phyloP scores from a whole-genome alignment of 164 flowering plant species.

The Vitis vinifera region ASM3070453v1 NC_081814.1:2940501-2941000 shows the following conservation, averaged over 20 bases:
- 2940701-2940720: slow-evolving; percentile 33
- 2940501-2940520: too few species aligned
- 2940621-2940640: background rate
- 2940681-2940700: slow-evolving; percentile 77
- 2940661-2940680: slow-evolving; percentile 90
- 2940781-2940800: slow-evolving; percentile 93
- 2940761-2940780: slow-evolving; percentile 79
- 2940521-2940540: too few species aligned
- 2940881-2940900: too few species aligned
- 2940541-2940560: too few species aligned
- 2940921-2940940: background rate
- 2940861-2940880: background rate
- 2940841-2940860: slow-evolving; percentile 78
- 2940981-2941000: slow-evolving; percentile 83
- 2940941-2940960: background rate
- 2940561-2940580: too few species aligned
- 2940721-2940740: slow-evolving; percentile 40
- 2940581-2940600: too few species aligned
- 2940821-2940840: slow-evolving; percentile 83
- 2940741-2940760: slow-evolving; percentile 76
- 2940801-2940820: slow-evolving; percentile 93
- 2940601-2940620: background rate
- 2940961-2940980: slow-evolving; percentile 78
- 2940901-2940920: too few species aligned
- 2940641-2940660: background rate